phyloP scores from a whole-genome alignment of 371 early-diverging fungal genomes.

The Mucor plumbeus region DNA sequence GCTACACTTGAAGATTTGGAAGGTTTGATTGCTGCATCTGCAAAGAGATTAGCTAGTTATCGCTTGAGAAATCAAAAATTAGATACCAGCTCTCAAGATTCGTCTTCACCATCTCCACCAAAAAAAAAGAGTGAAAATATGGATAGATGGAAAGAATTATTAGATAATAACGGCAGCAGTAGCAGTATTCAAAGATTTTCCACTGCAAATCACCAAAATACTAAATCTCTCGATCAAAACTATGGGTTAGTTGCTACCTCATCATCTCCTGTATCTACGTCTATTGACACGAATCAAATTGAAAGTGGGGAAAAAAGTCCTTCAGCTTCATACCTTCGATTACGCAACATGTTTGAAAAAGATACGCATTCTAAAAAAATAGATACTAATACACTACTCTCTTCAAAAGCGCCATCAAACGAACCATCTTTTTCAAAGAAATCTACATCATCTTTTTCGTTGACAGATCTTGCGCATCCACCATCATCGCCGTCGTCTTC shows the following conservation, averaged over 20 bases:
- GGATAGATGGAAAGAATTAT: slow-evolving; percentile 23
- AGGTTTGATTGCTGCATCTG: slow-evolving; percentile 54
- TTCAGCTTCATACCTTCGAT: slow-evolving; percentile 29
- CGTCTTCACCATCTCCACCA: not conserved
- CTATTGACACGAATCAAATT: not conserved
- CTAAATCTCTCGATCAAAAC: slow-evolving; percentile 3
- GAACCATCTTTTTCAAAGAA: not conserved
- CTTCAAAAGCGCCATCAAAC: slow-evolving; percentile 14
- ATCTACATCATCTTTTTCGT: slow-evolving; percentile 8
- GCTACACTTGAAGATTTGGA: slow-evolving; percentile 52
- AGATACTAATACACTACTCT: slow-evolving; percentile 16
- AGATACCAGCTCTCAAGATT: slow-evolving; percentile 2
- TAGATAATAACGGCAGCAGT: slow-evolving; percentile 3
- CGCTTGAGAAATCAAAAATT: slow-evolving; percentile 30
- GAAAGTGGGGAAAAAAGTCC: slow-evolving; percentile 20
- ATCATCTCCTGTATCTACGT: not conserved
- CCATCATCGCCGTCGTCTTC: slow-evolving; percentile 12
- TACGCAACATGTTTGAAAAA: slow-evolving; percentile 31
- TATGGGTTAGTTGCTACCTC: not conserved
- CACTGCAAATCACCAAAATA: not conserved
- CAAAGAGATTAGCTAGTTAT: slow-evolving; percentile 47
- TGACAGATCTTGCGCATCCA: slow-evolving; percentile 21
- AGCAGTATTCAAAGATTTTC: slow-evolving; percentile 5
- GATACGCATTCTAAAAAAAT: not conserved
- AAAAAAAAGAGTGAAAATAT: slow-evolving; percentile 17